A percentile compares a stretch with the other conserved stretches of the same genome.
Evolutionary conservation across 441 rosid genomes (phyloP).

Genomic region (Lepidium campestre): DNA sequence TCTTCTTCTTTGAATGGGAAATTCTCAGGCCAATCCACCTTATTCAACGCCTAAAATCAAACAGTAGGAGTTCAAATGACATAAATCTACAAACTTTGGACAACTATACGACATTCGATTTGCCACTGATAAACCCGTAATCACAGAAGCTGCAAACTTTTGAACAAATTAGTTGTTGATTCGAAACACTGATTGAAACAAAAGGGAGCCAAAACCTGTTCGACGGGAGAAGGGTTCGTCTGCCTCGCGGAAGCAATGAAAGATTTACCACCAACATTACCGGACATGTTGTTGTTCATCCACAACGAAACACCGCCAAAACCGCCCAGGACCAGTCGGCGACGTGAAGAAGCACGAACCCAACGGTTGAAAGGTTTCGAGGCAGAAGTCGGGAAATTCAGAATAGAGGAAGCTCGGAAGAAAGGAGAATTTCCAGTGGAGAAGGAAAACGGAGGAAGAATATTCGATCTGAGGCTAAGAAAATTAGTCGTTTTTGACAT

Average conservation of each 20-base stretch:
- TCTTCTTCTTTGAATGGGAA: conserved; percentile 88
- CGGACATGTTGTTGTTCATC: conserved; percentile 48
- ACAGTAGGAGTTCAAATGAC: not conserved
- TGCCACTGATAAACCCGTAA: not conserved
- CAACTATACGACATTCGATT: not conserved
- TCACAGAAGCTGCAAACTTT: not conserved
- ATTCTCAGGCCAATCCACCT: conserved; percentile 81
- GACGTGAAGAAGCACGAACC: conserved; percentile 33
- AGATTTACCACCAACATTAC: conserved; percentile 32
- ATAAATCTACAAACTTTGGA: not conserved
- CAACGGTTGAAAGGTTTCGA: conserved; percentile 21
- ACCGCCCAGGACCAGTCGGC: conserved; percentile 49
- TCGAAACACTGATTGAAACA: not conserved
- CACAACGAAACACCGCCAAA: conserved; percentile 44
- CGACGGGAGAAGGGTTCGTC: conserved; percentile 46
- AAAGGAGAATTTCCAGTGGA: conserved; percentile 27
- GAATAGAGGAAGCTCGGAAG: conserved; percentile 22
- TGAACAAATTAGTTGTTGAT: not conserved
- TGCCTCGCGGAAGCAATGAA: conserved; percentile 76
- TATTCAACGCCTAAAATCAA: conserved; percentile 51
- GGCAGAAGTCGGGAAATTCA: conserved; percentile 10
- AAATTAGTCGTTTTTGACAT: conserved; percentile 31
- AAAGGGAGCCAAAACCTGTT: conserved; percentile 40
- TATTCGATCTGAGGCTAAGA: conserved; percentile 24
- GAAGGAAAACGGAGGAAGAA: conserved; percentile 5